Conservation (phyloP, 257 asterid genomes). For the Scutellaria barbata region DNA sequence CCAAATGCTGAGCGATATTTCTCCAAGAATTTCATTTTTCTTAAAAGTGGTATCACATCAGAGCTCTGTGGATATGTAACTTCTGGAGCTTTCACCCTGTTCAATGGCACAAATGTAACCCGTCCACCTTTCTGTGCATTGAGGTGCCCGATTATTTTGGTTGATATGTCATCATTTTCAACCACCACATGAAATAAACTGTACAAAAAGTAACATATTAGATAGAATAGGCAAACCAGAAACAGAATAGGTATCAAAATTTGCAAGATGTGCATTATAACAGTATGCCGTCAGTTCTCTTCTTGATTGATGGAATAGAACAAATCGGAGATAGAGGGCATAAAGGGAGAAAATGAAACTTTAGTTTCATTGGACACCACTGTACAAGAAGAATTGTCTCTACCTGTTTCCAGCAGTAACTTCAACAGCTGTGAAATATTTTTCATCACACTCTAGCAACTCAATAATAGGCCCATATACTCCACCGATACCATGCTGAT, state of each 20-base stretch:
- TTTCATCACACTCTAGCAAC: conserved; percentile 92
- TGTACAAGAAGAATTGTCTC: conserved; percentile 17
- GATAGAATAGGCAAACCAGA: conserved; percentile 25
- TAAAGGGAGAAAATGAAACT: neutral
- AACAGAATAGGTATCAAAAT: conserved; percentile 17
- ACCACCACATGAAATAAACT: conserved; percentile 98
- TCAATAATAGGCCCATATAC: conserved; percentile 89
- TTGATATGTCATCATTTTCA: conserved; percentile 85
- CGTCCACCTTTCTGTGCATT: conserved; percentile 97
- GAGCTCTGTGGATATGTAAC: conserved; percentile 81
- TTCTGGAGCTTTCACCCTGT: conserved; percentile 85
- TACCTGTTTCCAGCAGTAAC: conserved; percentile 99
- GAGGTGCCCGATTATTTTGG: conserved; percentile 86
- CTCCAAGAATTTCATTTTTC: conserved; percentile 64
- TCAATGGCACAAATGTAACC: conserved; percentile 95
- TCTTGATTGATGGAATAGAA: conserved; percentile 12
- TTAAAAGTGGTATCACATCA: conserved; percentile 90
- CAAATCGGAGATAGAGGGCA: conserved; percentile 12
- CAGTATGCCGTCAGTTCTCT: neutral
- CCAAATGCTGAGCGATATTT: conserved; percentile 72
- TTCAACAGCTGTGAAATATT: conserved; percentile 96
- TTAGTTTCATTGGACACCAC: conserved; percentile 23
- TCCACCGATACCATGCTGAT: conserved; percentile 55
- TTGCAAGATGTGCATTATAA: conserved; percentile 10
- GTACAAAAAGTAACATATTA: conserved; percentile 38